A percentile compares a stretch with the other conserved stretches of the same genome.
phyloP scores from a whole-genome alignment of 2,329 filamentous ascomycete genomes.

The Pestalotiopsis sp. region DNA sequence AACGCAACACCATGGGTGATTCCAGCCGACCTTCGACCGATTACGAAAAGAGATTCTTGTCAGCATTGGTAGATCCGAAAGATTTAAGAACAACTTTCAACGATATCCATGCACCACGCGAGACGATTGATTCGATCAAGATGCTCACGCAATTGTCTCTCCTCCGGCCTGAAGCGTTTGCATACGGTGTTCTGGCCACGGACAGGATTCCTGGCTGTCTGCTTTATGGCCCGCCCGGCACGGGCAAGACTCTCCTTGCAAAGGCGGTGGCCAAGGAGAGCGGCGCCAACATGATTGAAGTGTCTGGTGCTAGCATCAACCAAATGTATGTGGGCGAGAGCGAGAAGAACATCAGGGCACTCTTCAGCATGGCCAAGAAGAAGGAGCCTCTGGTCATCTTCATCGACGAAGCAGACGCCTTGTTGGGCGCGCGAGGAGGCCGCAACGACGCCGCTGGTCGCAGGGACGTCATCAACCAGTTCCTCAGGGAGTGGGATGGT shows the following conservation, averaged over 20 bases:
- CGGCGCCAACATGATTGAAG: conserved; percentile 76
- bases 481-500: conserved; percentile 95
- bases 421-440: conserved; percentile 76
- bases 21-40: conserved; percentile 32
- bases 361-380: conserved; percentile 90
- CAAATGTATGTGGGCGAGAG: conserved; percentile 96
- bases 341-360: conserved; percentile 91
- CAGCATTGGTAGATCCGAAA: conserved; percentile 77
- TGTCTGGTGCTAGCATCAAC: conserved; percentile 88
- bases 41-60: conserved; percentile 80
- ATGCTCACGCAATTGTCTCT: conserved; percentile 87
- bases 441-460: conserved; percentile 68
- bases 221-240: conserved; percentile 85
- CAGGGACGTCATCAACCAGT: conserved; percentile 93
- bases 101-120: conserved; percentile 79
- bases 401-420: conserved; percentile 93
- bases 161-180: conserved; percentile 88
- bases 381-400: conserved; percentile 91
- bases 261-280: conserved; percentile 70
- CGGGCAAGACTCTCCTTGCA: conserved; percentile 69
- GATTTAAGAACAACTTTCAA: conserved; percentile 85
- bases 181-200: conserved; percentile 87
- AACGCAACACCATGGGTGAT: neutral
- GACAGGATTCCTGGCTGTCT: conserved; percentile 90
- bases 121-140: conserved; percentile 85